These are phyloP conservation scores for Penicillium expansum DNA, from an alignment of 2,329 filamentous ascomycete genomes.

Conservation along the genomic window DNA sequence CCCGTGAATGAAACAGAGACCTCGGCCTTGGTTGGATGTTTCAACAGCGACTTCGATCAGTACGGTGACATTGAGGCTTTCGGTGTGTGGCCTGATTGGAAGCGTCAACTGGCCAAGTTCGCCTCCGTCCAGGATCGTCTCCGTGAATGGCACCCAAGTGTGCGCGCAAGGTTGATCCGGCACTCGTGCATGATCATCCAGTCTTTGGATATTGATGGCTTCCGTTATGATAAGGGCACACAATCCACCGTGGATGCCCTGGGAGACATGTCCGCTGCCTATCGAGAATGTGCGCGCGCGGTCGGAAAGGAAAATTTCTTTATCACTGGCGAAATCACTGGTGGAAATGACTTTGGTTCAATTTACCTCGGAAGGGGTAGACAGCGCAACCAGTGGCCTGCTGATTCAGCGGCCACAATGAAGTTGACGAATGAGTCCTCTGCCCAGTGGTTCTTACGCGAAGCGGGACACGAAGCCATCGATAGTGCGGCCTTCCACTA, in stretches of 20 bases:
- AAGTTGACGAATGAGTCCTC: conserved; percentile 47
- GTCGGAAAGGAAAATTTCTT: conserved; percentile 64
- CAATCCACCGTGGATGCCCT: conserved; percentile 62
- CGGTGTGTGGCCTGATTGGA: conserved; percentile 61
- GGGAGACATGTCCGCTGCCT: conserved; percentile 57
- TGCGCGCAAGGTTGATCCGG: conserved; percentile 57
- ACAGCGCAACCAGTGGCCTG: conserved; percentile 51
- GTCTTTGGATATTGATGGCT: conserved; percentile 63
- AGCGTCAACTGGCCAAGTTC: conserved; percentile 64
- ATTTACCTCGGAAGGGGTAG: conserved; percentile 62
- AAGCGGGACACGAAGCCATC: conserved; percentile 53
- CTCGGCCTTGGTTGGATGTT: conserved; percentile 54
- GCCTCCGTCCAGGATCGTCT: conserved; percentile 66
- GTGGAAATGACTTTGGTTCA: conserved; percentile 59
- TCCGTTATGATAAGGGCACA: conserved; percentile 64
- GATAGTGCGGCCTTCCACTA: conserved; percentile 64
- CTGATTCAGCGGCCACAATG: conserved; percentile 47
- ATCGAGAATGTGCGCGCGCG: conserved; percentile 56
- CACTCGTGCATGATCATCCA: conserved; percentile 63
- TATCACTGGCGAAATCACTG: conserved; percentile 62
- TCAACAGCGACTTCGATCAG: conserved; percentile 63
- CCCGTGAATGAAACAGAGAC: conserved; percentile 50
- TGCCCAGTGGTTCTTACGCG: conserved; percentile 52
- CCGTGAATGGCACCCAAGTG: conserved; percentile 60
- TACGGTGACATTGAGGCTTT: conserved; percentile 64